phyloP scores from a whole-genome alignment of 176 grass and related monocot species.

The Leersia perrieri region DNA sequence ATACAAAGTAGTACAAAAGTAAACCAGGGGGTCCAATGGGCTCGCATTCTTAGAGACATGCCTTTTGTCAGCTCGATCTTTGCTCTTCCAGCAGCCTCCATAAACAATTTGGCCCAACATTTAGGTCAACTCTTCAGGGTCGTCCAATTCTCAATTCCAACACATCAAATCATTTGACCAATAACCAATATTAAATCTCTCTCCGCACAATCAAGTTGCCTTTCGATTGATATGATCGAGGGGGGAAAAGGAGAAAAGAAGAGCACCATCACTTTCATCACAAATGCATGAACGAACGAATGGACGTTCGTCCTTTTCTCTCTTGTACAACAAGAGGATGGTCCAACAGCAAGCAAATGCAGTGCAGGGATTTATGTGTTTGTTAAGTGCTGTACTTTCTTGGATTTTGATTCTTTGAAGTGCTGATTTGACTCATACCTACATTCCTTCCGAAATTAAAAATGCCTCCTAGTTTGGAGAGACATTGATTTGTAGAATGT shows the following conservation, averaged over 20 bases:
- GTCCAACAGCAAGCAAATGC: neutral
- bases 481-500: neutral
- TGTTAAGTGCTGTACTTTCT: neutral
- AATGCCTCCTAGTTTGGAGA: neutral
- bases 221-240: neutral
- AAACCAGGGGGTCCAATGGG: slow-evolving; percentile 8
- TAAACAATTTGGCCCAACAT: slow-evolving; percentile 17
- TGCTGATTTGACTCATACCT: neutral
- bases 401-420: neutral
- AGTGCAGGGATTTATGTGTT: neutral
- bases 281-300: neutral
- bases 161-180: slow-evolving; percentile 21
- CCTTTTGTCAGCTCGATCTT: slow-evolving; percentile 5
- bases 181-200: neutral
- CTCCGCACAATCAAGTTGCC: neutral
- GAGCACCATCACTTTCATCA: neutral
- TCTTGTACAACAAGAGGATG: neutral
- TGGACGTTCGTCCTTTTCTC: neutral
- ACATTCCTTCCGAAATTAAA: neutral
- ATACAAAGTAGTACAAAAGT: neutral
- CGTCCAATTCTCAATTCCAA: neutral
- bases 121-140: slow-evolving; percentile 2
- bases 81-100: neutral
- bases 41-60: neutral
- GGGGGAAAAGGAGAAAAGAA: neutral